Evolutionary conservation across 352 stramenopile genomes (phyloP).

Genomic region (Phytophthora boehmeriae): DNA sequence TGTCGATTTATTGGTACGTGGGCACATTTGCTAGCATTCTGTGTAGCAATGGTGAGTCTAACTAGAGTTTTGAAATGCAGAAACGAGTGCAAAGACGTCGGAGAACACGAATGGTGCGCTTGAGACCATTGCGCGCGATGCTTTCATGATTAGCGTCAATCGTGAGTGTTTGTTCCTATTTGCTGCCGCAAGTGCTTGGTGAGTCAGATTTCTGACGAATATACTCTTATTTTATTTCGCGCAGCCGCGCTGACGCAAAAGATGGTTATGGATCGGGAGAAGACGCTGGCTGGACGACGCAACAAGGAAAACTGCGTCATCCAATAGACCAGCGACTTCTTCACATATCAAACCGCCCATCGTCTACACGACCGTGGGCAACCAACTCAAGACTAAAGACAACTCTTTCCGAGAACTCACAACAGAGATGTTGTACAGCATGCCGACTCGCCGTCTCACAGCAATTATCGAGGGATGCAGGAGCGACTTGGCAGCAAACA

Average conservation of each 20-base stretch:
- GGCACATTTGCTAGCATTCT: neutral
- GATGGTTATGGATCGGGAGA: constrained; percentile 81
- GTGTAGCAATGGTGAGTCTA: constrained; percentile 5
- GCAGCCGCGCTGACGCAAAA: constrained; percentile 79
- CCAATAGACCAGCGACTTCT: constrained; percentile 37
- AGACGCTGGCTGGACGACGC: constrained; percentile 66
- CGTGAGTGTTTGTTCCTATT: constrained; percentile 48
- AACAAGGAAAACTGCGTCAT: constrained; percentile 88
- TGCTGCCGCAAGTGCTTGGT: neutral
- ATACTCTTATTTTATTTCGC: constrained; percentile 12
- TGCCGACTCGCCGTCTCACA: constrained; percentile 34
- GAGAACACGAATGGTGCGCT: constrained; percentile 88
- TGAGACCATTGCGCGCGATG: constrained; percentile 86
- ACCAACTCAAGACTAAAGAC: constrained; percentile 33
- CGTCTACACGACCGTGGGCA: constrained; percentile 1
- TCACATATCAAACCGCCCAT: neutral
- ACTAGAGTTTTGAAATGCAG: constrained; percentile 31
- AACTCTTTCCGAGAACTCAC: constrained; percentile 45
- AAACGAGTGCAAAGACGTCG: constrained; percentile 90
- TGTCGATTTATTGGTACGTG: constrained; percentile 86
- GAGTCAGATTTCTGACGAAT: constrained; percentile 6
- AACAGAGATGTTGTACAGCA: constrained; percentile 50
- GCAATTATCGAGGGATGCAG: constrained; percentile 15
- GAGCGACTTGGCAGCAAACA: constrained; percentile 31
- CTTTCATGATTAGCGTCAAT: constrained; percentile 87